Evolutionary conservation across 441 rosid species (phyloP).

Genomic region (Corymbia calophylla): DNA sequence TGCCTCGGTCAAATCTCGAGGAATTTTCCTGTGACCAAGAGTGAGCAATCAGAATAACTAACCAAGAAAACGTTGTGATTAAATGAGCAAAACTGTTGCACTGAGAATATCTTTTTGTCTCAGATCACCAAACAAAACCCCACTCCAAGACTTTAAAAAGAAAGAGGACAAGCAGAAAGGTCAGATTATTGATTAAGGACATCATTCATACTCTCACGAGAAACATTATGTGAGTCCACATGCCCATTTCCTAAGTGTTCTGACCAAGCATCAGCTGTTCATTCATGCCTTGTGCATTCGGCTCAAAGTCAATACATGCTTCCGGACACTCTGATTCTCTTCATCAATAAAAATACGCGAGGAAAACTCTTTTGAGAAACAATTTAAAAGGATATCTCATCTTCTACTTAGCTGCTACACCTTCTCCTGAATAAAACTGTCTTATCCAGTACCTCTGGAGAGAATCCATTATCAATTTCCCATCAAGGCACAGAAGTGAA

Average conservation of each 20-base stretch:
- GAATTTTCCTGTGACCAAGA: constrained; percentile 73
- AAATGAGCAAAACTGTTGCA: background rate
- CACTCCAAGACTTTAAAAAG: background rate
- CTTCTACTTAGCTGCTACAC: background rate
- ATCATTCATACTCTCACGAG: background rate
- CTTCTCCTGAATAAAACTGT: background rate
- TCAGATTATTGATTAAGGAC: background rate
- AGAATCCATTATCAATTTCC: background rate
- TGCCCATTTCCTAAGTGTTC: background rate
- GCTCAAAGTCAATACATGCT: background rate
- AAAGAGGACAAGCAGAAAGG: background rate
- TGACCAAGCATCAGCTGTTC: background rate
- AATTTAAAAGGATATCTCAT: background rate
- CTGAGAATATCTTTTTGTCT: background rate
- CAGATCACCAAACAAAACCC: background rate
- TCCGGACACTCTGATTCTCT: background rate
- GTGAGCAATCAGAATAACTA: background rate
- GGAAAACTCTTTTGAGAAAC: background rate
- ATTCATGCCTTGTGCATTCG: background rate
- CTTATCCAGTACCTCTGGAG: background rate
- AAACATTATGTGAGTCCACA: background rate
- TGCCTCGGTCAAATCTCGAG: constrained; percentile 99
- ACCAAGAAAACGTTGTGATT: background rate
- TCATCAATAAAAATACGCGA: background rate
- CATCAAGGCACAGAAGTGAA: background rate